Percentiles rank a stretch among this genome's conserved stretches.
phyloP scores from a whole-genome alignment of 2,329 filamentous ascomycete species.

The Coniochaeta sp. region DNA sequence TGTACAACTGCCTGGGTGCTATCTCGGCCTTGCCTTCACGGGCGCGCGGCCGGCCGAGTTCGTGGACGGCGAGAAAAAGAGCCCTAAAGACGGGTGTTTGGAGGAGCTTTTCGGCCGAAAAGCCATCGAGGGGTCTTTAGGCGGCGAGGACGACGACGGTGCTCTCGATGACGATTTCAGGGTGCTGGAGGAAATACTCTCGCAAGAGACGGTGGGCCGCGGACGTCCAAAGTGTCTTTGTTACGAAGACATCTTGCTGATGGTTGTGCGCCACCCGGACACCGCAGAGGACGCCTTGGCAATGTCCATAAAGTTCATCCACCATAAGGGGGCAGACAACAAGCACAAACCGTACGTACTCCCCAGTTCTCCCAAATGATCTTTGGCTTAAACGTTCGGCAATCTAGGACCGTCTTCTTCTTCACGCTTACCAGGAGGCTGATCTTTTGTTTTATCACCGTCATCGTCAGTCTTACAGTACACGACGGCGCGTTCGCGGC shows the following conservation, averaged over 20 bases:
- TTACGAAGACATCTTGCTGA: constrained; percentile 23
- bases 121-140: constrained; percentile 5
- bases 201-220: constrained; percentile 13
- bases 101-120: constrained; percentile 20
- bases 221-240: constrained; percentile 20
- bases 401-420: not conserved
- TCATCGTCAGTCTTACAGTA: not conserved
- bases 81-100: constrained; percentile 16
- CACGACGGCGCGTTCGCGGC: not conserved
- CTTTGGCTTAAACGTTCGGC: not conserved
- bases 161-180: constrained; percentile 14
- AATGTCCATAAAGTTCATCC: constrained; percentile 22
- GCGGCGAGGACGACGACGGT: constrained; percentile 9
- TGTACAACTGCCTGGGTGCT: constrained; percentile 17
- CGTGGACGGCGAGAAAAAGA: constrained; percentile 19
- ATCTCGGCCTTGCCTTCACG: constrained; percentile 20
- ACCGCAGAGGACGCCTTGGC: constrained; percentile 13
- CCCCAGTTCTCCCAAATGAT: not conserved
- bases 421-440: not conserved
- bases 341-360: constrained; percentile 7
- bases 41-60: constrained; percentile 20
- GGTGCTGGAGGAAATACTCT: constrained; percentile 15
- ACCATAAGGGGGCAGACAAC: constrained; percentile 21
- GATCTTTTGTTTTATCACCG: not conserved
- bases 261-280: constrained; percentile 17